phyloP scores from a whole-genome alignment of 805 yeast genomes.

The Grigorovia jiainica region DNA sequence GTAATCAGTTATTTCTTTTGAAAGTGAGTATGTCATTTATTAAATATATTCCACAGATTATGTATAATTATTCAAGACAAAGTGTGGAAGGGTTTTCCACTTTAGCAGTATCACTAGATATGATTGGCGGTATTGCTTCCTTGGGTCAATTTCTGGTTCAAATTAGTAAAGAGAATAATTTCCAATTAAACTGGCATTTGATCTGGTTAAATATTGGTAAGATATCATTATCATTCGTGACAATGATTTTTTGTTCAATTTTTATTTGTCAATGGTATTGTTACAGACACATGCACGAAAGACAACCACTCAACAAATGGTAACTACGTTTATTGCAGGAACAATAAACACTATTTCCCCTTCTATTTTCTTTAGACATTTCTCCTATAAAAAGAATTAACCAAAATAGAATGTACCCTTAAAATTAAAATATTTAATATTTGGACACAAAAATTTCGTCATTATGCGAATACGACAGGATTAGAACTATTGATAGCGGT shows the following conservation, averaged over 20 bases:
- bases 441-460: too few species aligned
- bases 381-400: too few species aligned
- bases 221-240: slow-evolving; percentile 32
- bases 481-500: too few species aligned
- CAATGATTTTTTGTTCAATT: slow-evolving; percentile 30
- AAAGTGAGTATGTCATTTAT: slow-evolving; percentile 41
- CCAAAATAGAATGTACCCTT: too few species aligned
- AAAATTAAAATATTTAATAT: too few species aligned
- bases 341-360: too few species aligned
- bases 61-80: slow-evolving; percentile 65
- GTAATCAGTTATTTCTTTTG: slow-evolving; percentile 23
- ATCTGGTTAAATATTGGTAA: slow-evolving; percentile 32
- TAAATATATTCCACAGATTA: slow-evolving; percentile 71
- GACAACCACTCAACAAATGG: too few species aligned
- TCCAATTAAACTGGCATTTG: slow-evolving; percentile 12
- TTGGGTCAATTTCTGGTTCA: slow-evolving; percentile 19
- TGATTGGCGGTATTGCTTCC: slow-evolving; percentile 30
- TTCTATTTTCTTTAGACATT: too few species aligned
- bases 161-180: slow-evolving; percentile 11
- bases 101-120: slow-evolving; percentile 35
- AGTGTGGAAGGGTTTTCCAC: slow-evolving; percentile 83
- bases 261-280: slow-evolving; percentile 35
- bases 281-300: too few species aligned
- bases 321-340: too few species aligned
- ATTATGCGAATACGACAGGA: too few species aligned